Evolutionary conservation across 1,139 yeast species (phyloP).

Genomic region (Zygosaccharomyces pseudobailii): DNA sequence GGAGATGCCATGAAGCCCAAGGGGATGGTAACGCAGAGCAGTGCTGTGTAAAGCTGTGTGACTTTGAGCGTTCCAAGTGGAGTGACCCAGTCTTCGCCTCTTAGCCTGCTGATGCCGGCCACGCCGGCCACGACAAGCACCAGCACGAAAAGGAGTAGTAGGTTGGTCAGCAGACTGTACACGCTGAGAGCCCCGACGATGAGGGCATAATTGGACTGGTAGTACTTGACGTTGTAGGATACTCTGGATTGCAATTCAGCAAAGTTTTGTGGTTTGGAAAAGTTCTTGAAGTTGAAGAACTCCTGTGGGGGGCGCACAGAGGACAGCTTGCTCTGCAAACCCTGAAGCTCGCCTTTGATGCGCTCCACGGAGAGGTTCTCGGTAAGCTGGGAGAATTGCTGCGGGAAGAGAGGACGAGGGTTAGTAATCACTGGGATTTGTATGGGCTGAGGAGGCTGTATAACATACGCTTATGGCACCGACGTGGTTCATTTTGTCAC

Average conservation of each 20-base stretch:
- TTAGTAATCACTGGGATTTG: slow-evolving; percentile 8
- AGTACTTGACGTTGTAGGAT: slow-evolving; percentile 78
- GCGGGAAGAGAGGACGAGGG: background rate
- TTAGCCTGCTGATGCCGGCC: slow-evolving; percentile 69
- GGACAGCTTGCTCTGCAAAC: slow-evolving; percentile 60
- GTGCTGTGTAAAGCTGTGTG: slow-evolving; percentile 84
- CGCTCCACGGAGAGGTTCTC: slow-evolving; percentile 30
- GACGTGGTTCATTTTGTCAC: slow-evolving; percentile 27
- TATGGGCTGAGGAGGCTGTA: background rate
- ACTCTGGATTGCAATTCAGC: slow-evolving; percentile 88
- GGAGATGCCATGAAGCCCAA: slow-evolving; percentile 93
- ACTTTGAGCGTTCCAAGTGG: slow-evolving; percentile 68
- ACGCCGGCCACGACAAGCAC: slow-evolving; percentile 64
- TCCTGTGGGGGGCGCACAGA: slow-evolving; percentile 86
- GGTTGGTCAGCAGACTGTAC: slow-evolving; percentile 76
- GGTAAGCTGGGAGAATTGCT: slow-evolving; percentile 30
- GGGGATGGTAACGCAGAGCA: slow-evolving; percentile 74
- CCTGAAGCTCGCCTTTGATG: slow-evolving; percentile 28
- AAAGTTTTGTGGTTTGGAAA: slow-evolving; percentile 86
- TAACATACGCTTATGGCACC: slow-evolving; percentile 21
- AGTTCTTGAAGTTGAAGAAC: slow-evolving; percentile 83
- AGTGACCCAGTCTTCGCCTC: slow-evolving; percentile 73
- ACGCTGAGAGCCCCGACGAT: slow-evolving; percentile 66
- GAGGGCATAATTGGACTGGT: slow-evolving; percentile 78
- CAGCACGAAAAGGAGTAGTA: slow-evolving; percentile 77